Conservation (phyloP, 1,139 yeast species). For the Starmera stellimalicola region DNA sequence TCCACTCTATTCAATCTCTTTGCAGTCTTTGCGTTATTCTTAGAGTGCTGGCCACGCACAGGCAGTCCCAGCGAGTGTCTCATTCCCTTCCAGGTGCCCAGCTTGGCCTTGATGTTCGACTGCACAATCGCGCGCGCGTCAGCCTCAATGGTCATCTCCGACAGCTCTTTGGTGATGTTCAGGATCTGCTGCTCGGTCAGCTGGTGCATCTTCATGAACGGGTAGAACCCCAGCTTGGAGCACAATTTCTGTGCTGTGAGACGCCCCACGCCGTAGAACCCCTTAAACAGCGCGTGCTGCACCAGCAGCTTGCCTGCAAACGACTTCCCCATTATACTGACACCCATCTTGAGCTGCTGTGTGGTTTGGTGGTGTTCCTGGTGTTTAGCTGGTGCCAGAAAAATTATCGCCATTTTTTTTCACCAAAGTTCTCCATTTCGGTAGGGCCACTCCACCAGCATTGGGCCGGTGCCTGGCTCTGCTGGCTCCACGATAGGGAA, state of each 20-base stretch:
- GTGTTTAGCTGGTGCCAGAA: constrained; percentile 5
- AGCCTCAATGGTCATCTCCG: constrained; percentile 77
- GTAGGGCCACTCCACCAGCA: too few species aligned
- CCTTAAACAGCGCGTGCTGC: constrained; percentile 67
- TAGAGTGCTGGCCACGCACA: constrained; percentile 89
- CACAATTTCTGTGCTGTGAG: constrained; percentile 70
- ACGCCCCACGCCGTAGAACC: constrained; percentile 79
- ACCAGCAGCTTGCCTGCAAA: constrained; percentile 44
- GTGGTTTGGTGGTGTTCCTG: not conserved
- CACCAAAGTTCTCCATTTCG: too few species aligned
- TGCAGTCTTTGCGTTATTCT: constrained; percentile 86
- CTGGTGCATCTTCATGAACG: constrained; percentile 91
- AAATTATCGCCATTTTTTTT: constrained; percentile 5
- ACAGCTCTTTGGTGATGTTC: constrained; percentile 78
- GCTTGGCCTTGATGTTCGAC: constrained; percentile 74
- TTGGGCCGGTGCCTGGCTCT: too few species aligned
- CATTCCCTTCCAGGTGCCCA: constrained; percentile 81
- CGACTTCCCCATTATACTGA: constrained; percentile 67
- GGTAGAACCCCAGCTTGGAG: constrained; percentile 84
- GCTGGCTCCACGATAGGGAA: too few species aligned
- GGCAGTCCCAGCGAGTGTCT: constrained; percentile 88
- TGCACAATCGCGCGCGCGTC: constrained; percentile 72
- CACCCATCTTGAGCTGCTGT: constrained; percentile 43
- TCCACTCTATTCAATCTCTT: constrained; percentile 72
- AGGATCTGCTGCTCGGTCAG: constrained; percentile 80